These are phyloP conservation scores for Fagus sylvatica DNA, from an alignment of 306 rosid species.

Conservation along the genomic window DNA sequence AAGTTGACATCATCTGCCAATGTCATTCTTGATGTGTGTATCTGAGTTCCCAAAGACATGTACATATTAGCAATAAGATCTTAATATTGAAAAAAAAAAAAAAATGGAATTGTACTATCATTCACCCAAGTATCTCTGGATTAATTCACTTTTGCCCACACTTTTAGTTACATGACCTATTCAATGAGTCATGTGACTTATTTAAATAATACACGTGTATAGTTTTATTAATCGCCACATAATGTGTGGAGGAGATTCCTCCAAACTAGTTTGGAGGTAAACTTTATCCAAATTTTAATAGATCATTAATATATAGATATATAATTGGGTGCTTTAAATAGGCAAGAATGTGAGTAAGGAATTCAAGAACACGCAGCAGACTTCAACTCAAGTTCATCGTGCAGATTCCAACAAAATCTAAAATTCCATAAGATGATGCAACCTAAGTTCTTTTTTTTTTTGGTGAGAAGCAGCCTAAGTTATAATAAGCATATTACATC, in stretches of 20 bases:
- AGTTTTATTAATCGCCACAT: no score
- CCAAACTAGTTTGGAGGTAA: no score
- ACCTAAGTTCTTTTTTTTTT: background rate
- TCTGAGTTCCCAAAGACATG: constrained; percentile 27
- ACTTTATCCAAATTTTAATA: background rate
- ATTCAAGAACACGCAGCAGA: background rate
- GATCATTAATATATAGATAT: background rate
- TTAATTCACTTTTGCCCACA: constrained; percentile 64
- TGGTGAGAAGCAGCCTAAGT: no score
- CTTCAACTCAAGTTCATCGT: background rate
- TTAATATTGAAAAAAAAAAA: background rate
- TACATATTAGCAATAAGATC: background rate
- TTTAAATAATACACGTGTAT: no score
- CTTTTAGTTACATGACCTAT: no score
- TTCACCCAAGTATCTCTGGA: constrained; percentile 50
- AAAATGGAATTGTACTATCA: background rate
- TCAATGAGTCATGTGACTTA: no score
- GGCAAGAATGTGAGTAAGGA: background rate
- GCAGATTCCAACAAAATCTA: background rate
- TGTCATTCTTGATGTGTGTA: constrained; percentile 58
- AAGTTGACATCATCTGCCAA: constrained; percentile 61
- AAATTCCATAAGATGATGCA: background rate
- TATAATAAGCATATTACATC: no score
- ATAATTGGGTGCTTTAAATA: background rate
- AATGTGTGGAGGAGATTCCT: no score